These are phyloP conservation scores for Polytrichum commune DNA, from an alignment of 225 moss, liverwort and hornwort species.

Conservation along the genomic window DNA sequence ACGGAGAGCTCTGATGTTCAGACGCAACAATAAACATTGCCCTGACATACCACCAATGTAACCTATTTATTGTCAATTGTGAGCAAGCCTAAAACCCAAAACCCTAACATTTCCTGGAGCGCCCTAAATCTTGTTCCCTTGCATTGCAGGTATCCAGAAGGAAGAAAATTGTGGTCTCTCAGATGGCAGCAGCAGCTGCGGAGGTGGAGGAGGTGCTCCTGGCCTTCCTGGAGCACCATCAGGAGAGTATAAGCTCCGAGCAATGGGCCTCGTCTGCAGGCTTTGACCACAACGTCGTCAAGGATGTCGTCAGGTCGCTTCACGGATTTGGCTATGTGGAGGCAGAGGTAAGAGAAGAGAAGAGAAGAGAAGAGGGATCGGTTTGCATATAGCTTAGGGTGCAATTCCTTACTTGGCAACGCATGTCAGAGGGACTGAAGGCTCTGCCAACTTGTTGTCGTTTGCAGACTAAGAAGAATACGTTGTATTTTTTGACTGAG, in stretches of 20 bases:
- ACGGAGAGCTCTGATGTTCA: too few relatives aligned
- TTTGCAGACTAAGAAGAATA: slow-evolving; percentile 42
- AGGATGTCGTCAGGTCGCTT: slow-evolving; percentile 63
- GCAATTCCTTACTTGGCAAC: neutral
- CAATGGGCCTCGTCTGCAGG: slow-evolving; percentile 48
- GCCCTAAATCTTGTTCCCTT: too few relatives aligned
- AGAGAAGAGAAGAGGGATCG: too few relatives aligned
- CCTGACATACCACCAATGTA: too few relatives aligned
- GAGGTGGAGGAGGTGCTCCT: slow-evolving; percentile 59
- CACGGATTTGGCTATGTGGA: slow-evolving; percentile 51
- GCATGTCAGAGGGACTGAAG: neutral
- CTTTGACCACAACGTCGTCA: slow-evolving; percentile 51
- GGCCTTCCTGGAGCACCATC: slow-evolving; percentile 26
- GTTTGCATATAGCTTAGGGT: too few relatives aligned
- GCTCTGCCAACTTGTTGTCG: neutral
- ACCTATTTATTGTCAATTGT: too few relatives aligned
- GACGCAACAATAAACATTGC: too few relatives aligned
- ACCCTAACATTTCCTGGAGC: too few relatives aligned
- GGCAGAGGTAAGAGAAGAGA: slow-evolving; percentile 33
- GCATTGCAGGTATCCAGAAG: too few relatives aligned
- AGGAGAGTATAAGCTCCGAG: slow-evolving; percentile 39
- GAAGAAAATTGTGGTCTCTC: too few relatives aligned
- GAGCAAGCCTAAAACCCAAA: too few relatives aligned
- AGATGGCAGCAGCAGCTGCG: slow-evolving; percentile 32
- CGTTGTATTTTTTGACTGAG: slow-evolving; percentile 40